A percentile compares a stretch with the other conserved stretches of the same genome.
These are phyloP conservation scores for Millerago galiae DNA, from an alignment of 805 yeast genomes.

Conservation along the genomic window DNA sequence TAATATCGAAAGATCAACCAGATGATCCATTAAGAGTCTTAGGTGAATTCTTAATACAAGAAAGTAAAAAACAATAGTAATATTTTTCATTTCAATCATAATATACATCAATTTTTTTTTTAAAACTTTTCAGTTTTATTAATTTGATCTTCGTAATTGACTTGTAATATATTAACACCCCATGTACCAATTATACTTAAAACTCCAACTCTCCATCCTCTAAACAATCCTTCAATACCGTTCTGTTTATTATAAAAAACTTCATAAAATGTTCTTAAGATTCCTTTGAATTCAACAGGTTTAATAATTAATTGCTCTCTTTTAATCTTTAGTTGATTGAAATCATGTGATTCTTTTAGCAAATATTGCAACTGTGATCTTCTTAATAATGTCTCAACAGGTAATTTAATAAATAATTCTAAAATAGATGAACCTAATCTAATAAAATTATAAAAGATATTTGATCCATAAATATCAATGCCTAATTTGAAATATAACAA, in stretches of 20 bases:
- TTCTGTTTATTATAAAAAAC: conserved; percentile 33
- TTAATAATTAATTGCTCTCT: conserved; percentile 50
- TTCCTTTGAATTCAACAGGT: conserved; percentile 50
- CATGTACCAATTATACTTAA: conserved; percentile 76
- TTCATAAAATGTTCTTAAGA: conserved; percentile 47
- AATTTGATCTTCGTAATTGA: conserved; percentile 38
- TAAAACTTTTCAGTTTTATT: conserved; percentile 36
- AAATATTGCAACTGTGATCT: conserved; percentile 76
- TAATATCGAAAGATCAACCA: conserved; percentile 29
- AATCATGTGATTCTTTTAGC: conserved; percentile 26
- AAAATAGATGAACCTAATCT: conserved; percentile 54
- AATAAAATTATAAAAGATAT: conserved; percentile 50
- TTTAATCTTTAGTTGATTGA: conserved; percentile 34
- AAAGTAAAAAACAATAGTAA: conserved; percentile 23
- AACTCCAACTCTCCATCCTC: conserved; percentile 90
- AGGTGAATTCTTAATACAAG: conserved; percentile 47
- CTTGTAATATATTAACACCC: conserved; percentile 60
- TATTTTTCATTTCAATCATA: background rate
- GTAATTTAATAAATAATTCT: conserved; percentile 72
- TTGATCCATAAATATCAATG: conserved; percentile 60
- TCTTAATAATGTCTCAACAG: conserved; percentile 79
- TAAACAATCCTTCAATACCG: conserved; percentile 52
- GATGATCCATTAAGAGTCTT: conserved; percentile 46
- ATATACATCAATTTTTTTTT: background rate
- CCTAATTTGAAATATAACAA: conserved; percentile 53